A percentile compares a stretch with the other conserved stretches of the same genome.
Conservation (phyloP, 106 monocot species). For the Dioscorea zingiberensis region DNA sequence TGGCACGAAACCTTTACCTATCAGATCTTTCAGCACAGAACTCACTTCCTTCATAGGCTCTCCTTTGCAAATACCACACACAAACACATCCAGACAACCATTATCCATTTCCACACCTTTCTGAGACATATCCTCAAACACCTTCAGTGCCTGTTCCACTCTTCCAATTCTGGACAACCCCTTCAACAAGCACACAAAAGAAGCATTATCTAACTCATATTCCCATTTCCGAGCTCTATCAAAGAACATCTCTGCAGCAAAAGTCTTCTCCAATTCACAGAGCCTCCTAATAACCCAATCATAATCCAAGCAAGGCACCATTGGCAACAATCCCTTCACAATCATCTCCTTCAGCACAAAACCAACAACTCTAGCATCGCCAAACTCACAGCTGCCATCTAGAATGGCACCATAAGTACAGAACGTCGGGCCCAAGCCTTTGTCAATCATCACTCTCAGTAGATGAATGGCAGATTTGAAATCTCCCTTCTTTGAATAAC, state of each 20-base stretch:
- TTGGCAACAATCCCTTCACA: constrained; percentile 22
- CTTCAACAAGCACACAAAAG: constrained; percentile 15
- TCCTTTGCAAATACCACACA: constrained; percentile 28
- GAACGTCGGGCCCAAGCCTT: constrained; percentile 12
- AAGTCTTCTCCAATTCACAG: constrained; percentile 20
- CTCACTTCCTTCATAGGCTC: constrained; percentile 22
- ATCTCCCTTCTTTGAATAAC: constrained; percentile 23
- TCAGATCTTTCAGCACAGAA: constrained; percentile 18
- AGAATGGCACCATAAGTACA: constrained; percentile 23
- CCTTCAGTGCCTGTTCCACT: constrained; percentile 15
- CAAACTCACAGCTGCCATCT: constrained; percentile 28
- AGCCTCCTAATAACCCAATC: constrained; percentile 18
- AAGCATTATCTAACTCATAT: constrained; percentile 1
- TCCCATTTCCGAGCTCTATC: constrained; percentile 10
- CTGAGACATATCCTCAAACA: constrained; percentile 17
- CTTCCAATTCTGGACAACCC: constrained; percentile 19
- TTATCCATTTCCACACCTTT: constrained; percentile 6
- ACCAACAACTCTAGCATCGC: constrained; percentile 5
- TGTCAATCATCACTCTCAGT: constrained; percentile 19
- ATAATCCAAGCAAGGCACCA: constrained; percentile 28
- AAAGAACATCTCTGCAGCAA: constrained; percentile 32
- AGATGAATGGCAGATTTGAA: constrained; percentile 19
- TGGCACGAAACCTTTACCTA: constrained; percentile 12
- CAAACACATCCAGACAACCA: constrained; percentile 16
- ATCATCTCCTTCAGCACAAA: constrained; percentile 29